Conservation (phyloP, 2,329 filamentous ascomycete species). For the Sarocladium kiliense region DNA sequence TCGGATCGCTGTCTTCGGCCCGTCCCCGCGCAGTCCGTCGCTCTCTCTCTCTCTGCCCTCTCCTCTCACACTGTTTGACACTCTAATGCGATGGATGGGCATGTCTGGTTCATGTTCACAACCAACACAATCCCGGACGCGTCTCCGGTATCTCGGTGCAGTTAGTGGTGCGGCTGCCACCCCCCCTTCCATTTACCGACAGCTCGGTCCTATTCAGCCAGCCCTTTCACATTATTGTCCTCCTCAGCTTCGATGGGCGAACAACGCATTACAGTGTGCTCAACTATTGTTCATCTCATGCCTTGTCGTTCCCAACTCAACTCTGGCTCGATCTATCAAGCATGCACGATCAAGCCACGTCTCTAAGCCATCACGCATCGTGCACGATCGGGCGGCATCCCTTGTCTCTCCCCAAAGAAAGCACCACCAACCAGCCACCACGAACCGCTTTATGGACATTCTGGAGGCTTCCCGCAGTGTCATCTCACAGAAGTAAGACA, state of each 20-base stretch:
- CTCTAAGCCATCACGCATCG: neutral
- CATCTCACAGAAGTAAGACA: neutral
- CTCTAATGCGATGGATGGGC: neutral
- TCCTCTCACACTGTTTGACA: neutral
- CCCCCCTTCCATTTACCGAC: neutral
- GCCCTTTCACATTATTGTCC: neutral
- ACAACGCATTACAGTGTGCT: neutral
- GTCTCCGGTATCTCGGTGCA: neutral
- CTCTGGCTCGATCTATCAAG: neutral
- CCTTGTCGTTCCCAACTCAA: neutral
- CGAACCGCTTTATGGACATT: too few relatives aligned
- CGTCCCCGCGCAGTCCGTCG: neutral
- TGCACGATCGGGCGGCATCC: neutral
- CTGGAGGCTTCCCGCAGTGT: neutral
- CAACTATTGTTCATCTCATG: neutral
- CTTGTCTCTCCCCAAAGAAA: neutral
- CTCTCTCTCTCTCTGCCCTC: neutral
- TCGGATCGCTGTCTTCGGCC: conserved; percentile 7
- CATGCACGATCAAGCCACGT: conserved; percentile 2
- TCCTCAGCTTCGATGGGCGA: neutral
- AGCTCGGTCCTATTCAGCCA: neutral
- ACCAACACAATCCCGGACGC: neutral
- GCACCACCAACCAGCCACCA: too few relatives aligned
- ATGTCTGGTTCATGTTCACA: neutral
- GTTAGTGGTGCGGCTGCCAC: too few relatives aligned